phyloP scores from a whole-genome alignment of 1,284 basidiomycete genomes.

The Microbotryum saponariae region DNA sequence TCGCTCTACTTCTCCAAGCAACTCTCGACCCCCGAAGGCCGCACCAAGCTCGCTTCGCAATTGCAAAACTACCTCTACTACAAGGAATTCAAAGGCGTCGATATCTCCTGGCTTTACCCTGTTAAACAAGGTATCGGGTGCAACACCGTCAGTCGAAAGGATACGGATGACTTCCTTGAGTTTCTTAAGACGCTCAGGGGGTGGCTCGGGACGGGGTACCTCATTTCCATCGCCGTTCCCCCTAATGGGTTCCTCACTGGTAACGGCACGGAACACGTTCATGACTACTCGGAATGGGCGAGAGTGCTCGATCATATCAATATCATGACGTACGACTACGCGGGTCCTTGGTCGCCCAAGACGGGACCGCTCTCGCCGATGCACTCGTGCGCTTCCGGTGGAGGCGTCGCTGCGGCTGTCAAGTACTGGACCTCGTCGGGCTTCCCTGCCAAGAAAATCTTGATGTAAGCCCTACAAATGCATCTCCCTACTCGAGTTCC shows the following conservation, averaged over 20 bases:
- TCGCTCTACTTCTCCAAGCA: neutral
- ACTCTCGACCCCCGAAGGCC: too few species aligned
- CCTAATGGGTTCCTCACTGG: too few species aligned
- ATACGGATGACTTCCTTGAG: too few species aligned
- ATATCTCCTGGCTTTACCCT: too few species aligned
- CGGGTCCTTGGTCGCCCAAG: conserved; percentile 1
- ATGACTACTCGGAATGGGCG: neutral
- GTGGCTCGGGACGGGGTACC: too few species aligned
- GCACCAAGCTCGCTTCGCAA: too few species aligned
- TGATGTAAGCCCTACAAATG: neutral
- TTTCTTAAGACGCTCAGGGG: too few species aligned
- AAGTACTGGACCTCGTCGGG: neutral
- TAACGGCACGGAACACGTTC: neutral
- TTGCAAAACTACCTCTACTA: too few species aligned
- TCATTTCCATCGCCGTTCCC: too few species aligned
- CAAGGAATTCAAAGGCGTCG: too few species aligned
- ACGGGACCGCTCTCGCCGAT: conserved; percentile 5
- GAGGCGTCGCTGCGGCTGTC: neutral
- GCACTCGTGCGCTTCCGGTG: neutral
- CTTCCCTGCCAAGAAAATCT: neutral
- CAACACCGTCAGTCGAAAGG: too few species aligned
- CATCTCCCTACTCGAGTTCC: neutral
- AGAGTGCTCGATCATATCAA: neutral
- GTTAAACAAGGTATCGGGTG: too few species aligned
- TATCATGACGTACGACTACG: neutral